Evolutionary conservation across 176 grass and related monocot species (phyloP).

Genomic region (Pontederia crassipes): DNA sequence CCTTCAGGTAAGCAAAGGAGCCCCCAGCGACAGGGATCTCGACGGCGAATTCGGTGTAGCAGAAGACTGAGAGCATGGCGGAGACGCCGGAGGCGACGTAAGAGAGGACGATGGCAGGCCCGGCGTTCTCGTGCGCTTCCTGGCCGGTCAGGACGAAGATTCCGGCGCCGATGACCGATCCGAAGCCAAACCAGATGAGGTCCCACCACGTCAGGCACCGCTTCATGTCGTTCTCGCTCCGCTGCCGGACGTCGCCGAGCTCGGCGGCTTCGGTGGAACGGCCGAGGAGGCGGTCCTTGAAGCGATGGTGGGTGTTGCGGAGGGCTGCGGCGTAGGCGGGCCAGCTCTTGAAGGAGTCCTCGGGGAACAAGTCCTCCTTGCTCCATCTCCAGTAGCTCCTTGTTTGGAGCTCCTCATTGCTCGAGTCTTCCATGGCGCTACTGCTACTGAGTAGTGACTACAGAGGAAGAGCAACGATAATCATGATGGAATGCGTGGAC

Average conservation of each 20-base stretch:
- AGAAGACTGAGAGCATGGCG: slow-evolving; percentile 93
- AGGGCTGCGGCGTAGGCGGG: slow-evolving; percentile 43
- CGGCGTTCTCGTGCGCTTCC: slow-evolving; percentile 70
- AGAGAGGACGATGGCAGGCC: slow-evolving; percentile 78
- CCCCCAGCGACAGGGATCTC: slow-evolving; percentile 81
- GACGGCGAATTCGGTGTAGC: slow-evolving; percentile 89
- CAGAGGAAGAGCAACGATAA: no score
- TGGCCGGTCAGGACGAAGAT: slow-evolving; percentile 91
- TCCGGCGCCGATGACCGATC: slow-evolving; percentile 71
- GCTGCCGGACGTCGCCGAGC: slow-evolving; percentile 45
- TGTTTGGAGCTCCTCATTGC: not conserved
- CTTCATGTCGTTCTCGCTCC: slow-evolving; percentile 88
- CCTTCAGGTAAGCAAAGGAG: slow-evolving; percentile 82
- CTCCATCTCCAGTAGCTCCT: slow-evolving; percentile 76
- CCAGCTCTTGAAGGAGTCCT: slow-evolving; percentile 86
- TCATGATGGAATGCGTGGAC: no score
- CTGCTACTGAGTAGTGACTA: no score
- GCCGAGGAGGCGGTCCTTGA: slow-evolving; percentile 47
- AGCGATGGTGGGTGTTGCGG: slow-evolving; percentile 22
- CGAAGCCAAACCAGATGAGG: slow-evolving; percentile 92
- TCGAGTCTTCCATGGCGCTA: slow-evolving; percentile 2
- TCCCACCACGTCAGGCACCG: slow-evolving; percentile 96
- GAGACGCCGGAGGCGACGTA: slow-evolving; percentile 68
- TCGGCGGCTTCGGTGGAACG: slow-evolving; percentile 60
- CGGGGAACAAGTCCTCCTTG: slow-evolving; percentile 87